These are phyloP conservation scores for Sanchytrium tribonematis DNA, from an alignment of 371 early-diverging fungal genomes.

Conservation along the genomic window DNA sequence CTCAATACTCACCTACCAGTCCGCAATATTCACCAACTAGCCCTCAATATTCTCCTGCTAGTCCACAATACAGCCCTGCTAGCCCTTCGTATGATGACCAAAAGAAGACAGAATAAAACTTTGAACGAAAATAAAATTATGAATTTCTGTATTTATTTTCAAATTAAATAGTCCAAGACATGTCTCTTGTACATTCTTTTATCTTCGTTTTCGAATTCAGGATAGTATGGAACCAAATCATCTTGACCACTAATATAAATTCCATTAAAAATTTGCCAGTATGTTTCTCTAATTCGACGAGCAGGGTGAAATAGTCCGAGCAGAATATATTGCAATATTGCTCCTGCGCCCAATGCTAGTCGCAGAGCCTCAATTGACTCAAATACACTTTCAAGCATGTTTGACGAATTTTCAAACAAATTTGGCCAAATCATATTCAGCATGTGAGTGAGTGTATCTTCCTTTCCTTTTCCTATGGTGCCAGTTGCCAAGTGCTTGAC, in stretches of 20 bases:
- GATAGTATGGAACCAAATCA: slow-evolving; percentile 61
- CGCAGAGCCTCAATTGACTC: slow-evolving; percentile 83
- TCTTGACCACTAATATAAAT: slow-evolving; percentile 77
- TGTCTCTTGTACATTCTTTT: slow-evolving; percentile 37
- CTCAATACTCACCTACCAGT: neutral
- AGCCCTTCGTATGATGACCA: neutral
- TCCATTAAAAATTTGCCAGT: slow-evolving; percentile 89
- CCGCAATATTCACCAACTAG: slow-evolving; percentile 1
- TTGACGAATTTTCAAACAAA: slow-evolving; percentile 83
- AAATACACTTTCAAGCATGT: slow-evolving; percentile 83
- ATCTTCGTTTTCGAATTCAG: slow-evolving; percentile 52
- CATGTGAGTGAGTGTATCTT: slow-evolving; percentile 70
- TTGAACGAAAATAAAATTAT: no score
- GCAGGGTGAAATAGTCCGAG: slow-evolving; percentile 95
- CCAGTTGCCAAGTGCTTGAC: slow-evolving; percentile 77
- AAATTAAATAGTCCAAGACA: slow-evolving; percentile 29
- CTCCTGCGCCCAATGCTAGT: slow-evolving; percentile 56
- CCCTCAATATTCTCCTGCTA: neutral
- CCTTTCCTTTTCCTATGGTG: slow-evolving; percentile 64
- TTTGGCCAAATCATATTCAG: slow-evolving; percentile 92
- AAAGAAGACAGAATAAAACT: no score
- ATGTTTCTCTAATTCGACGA: slow-evolving; percentile 69
- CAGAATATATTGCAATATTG: slow-evolving; percentile 54
- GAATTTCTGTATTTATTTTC: no score
- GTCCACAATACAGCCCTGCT: neutral